Base-by-base conservation (phyloP, 2,329 filamentous ascomycete species). In the Fusarium falciforme region DNA sequence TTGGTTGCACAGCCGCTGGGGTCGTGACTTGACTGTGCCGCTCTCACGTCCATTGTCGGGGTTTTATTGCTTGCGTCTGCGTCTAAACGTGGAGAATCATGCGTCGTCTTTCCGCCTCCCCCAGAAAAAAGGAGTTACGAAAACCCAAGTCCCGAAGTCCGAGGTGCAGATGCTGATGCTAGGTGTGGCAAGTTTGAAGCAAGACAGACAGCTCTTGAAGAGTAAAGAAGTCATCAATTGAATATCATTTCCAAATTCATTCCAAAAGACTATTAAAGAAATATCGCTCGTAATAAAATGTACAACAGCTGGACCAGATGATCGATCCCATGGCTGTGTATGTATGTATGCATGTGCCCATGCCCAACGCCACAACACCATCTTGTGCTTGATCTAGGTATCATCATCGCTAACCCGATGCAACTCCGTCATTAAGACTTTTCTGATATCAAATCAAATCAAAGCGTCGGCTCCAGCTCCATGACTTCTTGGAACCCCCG, bases 401-500 rank as follows among this genome's bases (percentile, higher is more conserved):
- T 74, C 72, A 52, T 69, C 75, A 67, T 76, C 75, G 67, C 55
- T 66, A 66, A 65, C 63, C 71, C 66, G 61, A 72, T 70, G 66
- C 67, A 70, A 60, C 64, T 70, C 71, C 57, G 44, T 49, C 52
- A 42, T 27, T 10, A 47, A 47, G 42, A 36, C 36, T 70, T 61
- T 68, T 54, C 55, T 68, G 71, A 42, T 22, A 6, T 47, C 42
- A 47, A 25, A 52, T 52, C 47, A 27, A 52, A 52, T 52, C 44
- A 78, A 8, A 79, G 63, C n/a, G 74, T 70, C 10, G 68, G 72
- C 64, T 80, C 80, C 44, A 84, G 64, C 29, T 74, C 76, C 76
- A 78, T 78, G 27, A 82, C 78, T 20, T 84, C 79, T 29, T 80
- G 75, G 66, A 86, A 83, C 60, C 84, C 83, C 68, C 77, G 78